phyloP scores from a whole-genome alignment of 345 rosid genomes.

The Erucastrum elatum region DNA sequence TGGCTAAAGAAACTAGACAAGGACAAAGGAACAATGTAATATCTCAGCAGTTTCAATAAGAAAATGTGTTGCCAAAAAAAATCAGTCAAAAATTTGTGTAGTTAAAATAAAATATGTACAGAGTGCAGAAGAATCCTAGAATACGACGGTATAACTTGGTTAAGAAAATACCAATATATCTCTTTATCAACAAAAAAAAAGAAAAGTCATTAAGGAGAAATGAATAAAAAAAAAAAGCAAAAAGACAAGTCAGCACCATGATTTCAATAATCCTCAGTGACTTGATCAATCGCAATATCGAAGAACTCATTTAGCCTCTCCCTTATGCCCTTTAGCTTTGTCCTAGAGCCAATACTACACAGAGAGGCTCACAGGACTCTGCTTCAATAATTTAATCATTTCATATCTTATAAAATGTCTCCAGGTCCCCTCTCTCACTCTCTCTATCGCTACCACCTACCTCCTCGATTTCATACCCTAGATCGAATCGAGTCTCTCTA shows the following conservation, averaged over 20 bases:
- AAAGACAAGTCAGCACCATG: slow-evolving; percentile 36
- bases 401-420: slow-evolving; percentile 36
- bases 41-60: no score
- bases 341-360: slow-evolving; percentile 42
- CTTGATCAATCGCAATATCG: neutral
- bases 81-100: no score
- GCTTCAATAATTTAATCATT: neutral
- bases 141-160: neutral
- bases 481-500: slow-evolving; percentile 4
- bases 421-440: slow-evolving; percentile 44
- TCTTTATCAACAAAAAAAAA: neutral
- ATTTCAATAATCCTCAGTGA: neutral
- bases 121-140: neutral
- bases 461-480: slow-evolving; percentile 10
- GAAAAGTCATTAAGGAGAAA: neutral
- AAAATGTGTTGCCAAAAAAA: no score
- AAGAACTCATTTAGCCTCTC: neutral
- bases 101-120: no score
- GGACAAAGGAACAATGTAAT: no score
- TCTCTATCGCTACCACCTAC: slow-evolving; percentile 12
- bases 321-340: slow-evolving; percentile 34
- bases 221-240: slow-evolving; percentile 2
- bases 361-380: neutral
- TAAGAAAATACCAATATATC: neutral
- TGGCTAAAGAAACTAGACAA: no score